Conservation (phyloP, 2,329 filamentous ascomycete genomes). For the Rosellinia necatrix region DNA sequence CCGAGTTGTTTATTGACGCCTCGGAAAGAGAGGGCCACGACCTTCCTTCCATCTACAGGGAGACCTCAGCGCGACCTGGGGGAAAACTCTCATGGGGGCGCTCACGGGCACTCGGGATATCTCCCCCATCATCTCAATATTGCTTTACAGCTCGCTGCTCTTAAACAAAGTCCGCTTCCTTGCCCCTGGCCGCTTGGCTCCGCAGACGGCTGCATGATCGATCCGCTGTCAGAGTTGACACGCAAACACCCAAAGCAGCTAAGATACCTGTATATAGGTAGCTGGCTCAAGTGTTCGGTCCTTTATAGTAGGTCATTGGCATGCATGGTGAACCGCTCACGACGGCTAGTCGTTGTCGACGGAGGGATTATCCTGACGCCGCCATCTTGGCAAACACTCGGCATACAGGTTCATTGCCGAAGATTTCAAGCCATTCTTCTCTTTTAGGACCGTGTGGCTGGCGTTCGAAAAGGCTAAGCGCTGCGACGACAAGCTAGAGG, state of each 20-base stretch:
- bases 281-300: conserved; percentile 1
- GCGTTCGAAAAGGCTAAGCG: conserved; percentile 1
- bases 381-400: conserved; percentile 23
- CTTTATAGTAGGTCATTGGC: conserved; percentile 20
- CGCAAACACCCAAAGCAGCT: conserved; percentile 23
- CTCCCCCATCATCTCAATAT: no score
- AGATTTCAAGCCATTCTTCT: conserved; percentile 8
- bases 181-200: conserved; percentile 11
- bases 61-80: background rate
- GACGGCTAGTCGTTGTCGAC: conserved; percentile 4
- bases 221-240: conserved; percentile 18
- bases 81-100: background rate
- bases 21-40: background rate
- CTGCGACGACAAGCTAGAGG: conserved; percentile 13
- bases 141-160: conserved; percentile 4
- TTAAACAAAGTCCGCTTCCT: background rate
- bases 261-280: conserved; percentile 16
- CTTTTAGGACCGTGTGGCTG: conserved; percentile 22
- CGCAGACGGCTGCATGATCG: conserved; percentile 7
- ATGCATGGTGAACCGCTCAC: conserved; percentile 8
- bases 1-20: background rate
- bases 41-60: background rate
- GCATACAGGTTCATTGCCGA: conserved; percentile 18
- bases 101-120: background rate
- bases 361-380: conserved; percentile 16